Base-by-base conservation (phyloP, 176 grass and related monocot genomes). In the Oryza meridionalis region DNA sequence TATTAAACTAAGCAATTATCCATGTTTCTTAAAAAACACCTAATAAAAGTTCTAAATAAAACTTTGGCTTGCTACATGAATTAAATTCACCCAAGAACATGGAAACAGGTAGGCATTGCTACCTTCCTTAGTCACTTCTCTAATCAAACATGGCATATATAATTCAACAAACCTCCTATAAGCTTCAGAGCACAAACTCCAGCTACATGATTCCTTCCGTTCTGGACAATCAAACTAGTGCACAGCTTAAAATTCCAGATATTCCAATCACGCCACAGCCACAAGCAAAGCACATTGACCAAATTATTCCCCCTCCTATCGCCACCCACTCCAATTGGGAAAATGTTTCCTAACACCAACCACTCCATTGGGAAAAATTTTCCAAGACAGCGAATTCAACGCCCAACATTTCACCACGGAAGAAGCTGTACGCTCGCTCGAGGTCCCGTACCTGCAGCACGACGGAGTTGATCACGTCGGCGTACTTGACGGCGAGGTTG, bases 401-500 rank as follows among this genome's bases (percentile, higher is more conserved):
- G 72, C 6, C 44, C 27, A 21, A 22, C 2, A 25, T 17, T 4
- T 42, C 73, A 73, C 67, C 59, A 64, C 7, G 46, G 19, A 32
- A 27, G 75, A 32, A 27, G 75, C 5, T 58, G 53, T 7, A 58
- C 53, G 53, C 19, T 58, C 2, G 49, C 15, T 4, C 49, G 49
- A 51, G 49, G 14, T 25, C n/a, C n/a, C 38, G 78, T 86, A 91
- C 96, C 96, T 99, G 96, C 76, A 99, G 84, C 51, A 99, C 87
- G 81, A 99, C 82, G 24, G 96, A 99, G 76, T 96, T 69, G 74
- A 99, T 94, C 70, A 96, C 96, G 83, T 94, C 93, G 0, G 96
- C 96, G 81, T 99, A 99, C 89, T 96, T 99, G 81, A 99, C 96
- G 42, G 96, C 91, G 75, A 99, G 96, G 74, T 99, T 99, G 75